Evolutionary conservation across 2,329 filamentous ascomycete genomes (phyloP).

Genomic region (Microcera coccophila): DNA sequence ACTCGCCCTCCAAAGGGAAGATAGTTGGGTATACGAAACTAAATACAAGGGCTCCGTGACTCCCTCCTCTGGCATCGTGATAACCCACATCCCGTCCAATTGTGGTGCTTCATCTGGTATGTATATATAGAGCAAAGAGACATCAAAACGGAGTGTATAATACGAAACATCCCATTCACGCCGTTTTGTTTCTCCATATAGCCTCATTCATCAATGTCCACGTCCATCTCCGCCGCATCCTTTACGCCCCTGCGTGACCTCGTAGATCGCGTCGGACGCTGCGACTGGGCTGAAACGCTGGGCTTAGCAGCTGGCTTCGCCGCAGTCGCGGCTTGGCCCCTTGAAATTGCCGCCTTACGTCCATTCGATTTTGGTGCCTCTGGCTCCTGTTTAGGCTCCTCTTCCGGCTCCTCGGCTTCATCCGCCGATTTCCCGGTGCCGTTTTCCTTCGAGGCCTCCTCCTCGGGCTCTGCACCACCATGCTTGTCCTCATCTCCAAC

Average conservation of each 20-base stretch:
- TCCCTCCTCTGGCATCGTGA: constrained; percentile 18
- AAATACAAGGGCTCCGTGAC: constrained; percentile 20
- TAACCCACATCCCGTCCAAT: constrained; percentile 7
- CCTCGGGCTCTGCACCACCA: constrained; percentile 11
- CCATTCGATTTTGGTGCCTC: constrained; percentile 25
- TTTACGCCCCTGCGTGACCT: constrained; percentile 26
- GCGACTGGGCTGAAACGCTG: constrained; percentile 17
- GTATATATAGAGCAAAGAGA: constrained; percentile 14
- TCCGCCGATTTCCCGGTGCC: constrained; percentile 14
- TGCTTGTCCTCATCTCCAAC: constrained; percentile 12
- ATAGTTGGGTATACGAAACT: constrained; percentile 24
- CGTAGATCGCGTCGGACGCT: constrained; percentile 22
- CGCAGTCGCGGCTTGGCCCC: constrained; percentile 19
- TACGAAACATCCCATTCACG: neutral
- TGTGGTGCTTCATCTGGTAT: constrained; percentile 8
- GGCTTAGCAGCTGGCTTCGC: constrained; percentile 25
- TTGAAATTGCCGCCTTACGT: constrained; percentile 18
- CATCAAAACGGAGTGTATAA: neutral
- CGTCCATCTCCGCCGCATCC: constrained; percentile 33
- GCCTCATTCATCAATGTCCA: constrained; percentile 31
- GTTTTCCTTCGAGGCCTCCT: constrained; percentile 10
- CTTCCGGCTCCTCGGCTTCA: constrained; percentile 4
- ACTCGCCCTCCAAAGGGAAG: constrained; percentile 4
- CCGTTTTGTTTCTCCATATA: neutral
- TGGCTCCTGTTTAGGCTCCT: constrained; percentile 9